Base-by-base conservation (phyloP, 257 asterid species). In the Solanum gandarillasii region DNA sequence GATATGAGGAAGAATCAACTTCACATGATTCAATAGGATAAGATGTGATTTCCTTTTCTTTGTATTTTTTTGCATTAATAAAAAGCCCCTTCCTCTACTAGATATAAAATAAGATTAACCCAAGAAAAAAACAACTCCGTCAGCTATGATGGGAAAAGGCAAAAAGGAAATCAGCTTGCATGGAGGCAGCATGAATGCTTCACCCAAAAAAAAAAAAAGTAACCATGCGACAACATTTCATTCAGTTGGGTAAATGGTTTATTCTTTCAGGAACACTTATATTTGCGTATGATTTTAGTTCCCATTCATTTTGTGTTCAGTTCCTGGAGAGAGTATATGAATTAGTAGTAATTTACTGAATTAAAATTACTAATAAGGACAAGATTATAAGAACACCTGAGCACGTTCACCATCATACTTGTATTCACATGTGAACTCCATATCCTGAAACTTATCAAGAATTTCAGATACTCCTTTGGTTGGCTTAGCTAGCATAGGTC, bases 341-440 rank as follows among this genome's bases (percentile, higher is more conserved):
- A 46, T 48, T 21, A 29, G 41, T 82, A 29, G 41, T 27, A 16
- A 29, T 23, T 36, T n/a, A 67, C 25, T 55, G 48, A 78, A 58
- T 25, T 10, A n/a, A 60, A 35, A 25, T n/a, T 13, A n/a, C 13
- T 86, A 48, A 31, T 27, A 79, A 68, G 34, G 14, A 60, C 31
- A 85, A 82, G 60, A 55, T 48, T 90, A 20, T 67, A 21, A 68
- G 75, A 88, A 88, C 90, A 97, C 99, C 98, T 96, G 98, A 81
- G 99, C 98, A 86, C 99, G 98, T 90, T 97, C 99, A 87, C 99
- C 99, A 46, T 97, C 99, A 84, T 97, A 97, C 91, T 97, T 97
- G 95, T 97, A 97, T 92, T 97, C 99, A 89, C 99, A 96, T 46
- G 99, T 96, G 92, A 88, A 97, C 90, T 93, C 98, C 94, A 91